Evolutionary conservation across 2,329 filamentous ascomycete genomes (phyloP).

Genomic region (Colletotrichum sp.): DNA sequence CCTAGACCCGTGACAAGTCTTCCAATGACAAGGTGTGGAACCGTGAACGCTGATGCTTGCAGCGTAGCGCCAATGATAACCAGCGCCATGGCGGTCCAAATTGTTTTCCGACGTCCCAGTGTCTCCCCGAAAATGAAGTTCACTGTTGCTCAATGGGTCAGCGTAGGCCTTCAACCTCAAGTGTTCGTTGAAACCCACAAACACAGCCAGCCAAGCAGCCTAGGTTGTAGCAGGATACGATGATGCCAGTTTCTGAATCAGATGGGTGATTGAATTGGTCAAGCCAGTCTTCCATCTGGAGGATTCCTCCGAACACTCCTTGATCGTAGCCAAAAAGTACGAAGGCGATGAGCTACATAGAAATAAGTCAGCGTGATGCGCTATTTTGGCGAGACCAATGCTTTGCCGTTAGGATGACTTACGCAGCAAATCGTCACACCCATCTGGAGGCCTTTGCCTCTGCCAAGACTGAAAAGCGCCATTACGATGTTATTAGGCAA

Average conservation of each 20-base stretch:
- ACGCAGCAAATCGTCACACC: slow-evolving; percentile 4
- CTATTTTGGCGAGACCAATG: accelerated
- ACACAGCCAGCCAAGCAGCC: slow-evolving; percentile 47
- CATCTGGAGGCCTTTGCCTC: not conserved
- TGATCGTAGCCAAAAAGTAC: slow-evolving; percentile 51
- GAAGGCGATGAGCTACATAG: slow-evolving; percentile 20
- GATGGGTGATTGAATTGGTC: slow-evolving; percentile 28
- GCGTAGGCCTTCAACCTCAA: not conserved
- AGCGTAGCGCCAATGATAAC: slow-evolving; percentile 38
- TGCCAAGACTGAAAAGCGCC: not conserved
- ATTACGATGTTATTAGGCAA: too few species aligned
- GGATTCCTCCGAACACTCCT: slow-evolving; percentile 51
- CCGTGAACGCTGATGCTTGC: slow-evolving; percentile 35
- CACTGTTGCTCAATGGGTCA: not conserved
- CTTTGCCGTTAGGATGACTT: not conserved
- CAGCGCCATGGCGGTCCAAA: slow-evolving; percentile 33
- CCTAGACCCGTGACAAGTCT: slow-evolving; percentile 46
- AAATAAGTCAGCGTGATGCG: accelerated
- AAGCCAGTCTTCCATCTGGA: slow-evolving; percentile 47
- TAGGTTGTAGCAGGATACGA: slow-evolving; percentile 39
- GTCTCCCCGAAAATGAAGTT: slow-evolving; percentile 34
- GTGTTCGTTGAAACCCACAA: not conserved
- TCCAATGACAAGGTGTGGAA: slow-evolving; percentile 46
- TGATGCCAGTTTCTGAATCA: slow-evolving; percentile 31
- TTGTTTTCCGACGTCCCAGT: slow-evolving; percentile 35